phyloP scores from a whole-genome alignment of 345 rosid species.

The Hypericum perforatum region DNA sequence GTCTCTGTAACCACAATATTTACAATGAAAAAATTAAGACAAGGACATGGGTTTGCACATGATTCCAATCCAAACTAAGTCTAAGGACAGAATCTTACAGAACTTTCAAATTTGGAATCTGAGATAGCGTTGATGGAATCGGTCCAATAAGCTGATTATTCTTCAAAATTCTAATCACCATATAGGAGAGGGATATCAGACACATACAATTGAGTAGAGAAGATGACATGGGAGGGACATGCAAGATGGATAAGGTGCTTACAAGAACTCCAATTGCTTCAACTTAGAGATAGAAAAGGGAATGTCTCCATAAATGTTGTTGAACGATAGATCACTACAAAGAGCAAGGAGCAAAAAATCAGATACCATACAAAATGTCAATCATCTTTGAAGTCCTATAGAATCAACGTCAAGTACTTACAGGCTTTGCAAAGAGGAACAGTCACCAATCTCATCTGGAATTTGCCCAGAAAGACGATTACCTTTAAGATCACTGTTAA shows the following conservation, averaged over 20 bases:
- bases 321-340: constrained; percentile 73
- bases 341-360: constrained; percentile 10
- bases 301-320: constrained; percentile 80
- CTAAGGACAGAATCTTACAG: constrained; percentile 42
- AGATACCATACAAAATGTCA: not conserved
- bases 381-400: not conserved
- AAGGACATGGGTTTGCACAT: not conserved
- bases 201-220: not conserved
- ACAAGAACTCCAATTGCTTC: constrained; percentile 73
- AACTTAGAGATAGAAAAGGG: constrained; percentile 85
- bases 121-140: constrained; percentile 81
- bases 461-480: constrained; percentile 85
- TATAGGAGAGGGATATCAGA: constrained; percentile 1
- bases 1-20: constrained; percentile 42
- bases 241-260: constrained; percentile 23
- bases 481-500: constrained; percentile 57
- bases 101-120: constrained; percentile 80
- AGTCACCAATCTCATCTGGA: constrained; percentile 95
- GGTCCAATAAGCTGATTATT: constrained; percentile 87
- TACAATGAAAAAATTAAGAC: not conserved
- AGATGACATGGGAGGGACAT: not conserved
- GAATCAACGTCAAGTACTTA: constrained; percentile 27
- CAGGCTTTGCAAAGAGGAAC: constrained; percentile 64
- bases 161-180: constrained; percentile 48
- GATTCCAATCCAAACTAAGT: not conserved